A percentile compares a stretch with the other conserved stretches of the same genome.
Evolutionary conservation across 1,284 basidiomycete genomes (phyloP).

Genomic region (Cryptococcus wingfieldii): DNA sequence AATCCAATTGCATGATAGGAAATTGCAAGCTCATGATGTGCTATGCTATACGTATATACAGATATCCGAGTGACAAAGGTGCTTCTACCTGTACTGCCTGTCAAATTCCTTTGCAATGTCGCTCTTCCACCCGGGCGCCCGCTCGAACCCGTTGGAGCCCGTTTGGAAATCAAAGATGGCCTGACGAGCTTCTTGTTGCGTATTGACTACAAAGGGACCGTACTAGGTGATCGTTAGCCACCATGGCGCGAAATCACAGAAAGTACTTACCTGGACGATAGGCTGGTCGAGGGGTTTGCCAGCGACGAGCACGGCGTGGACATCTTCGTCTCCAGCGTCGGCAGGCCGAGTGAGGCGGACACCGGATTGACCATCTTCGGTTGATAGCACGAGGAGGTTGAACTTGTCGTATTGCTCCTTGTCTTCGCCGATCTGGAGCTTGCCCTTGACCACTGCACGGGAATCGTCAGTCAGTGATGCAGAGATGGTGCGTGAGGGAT

Average conservation of each 20-base stretch:
- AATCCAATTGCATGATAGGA: not conserved
- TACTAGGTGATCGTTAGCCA: slow-evolving; percentile 17
- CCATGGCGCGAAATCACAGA: not conserved
- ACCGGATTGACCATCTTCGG: slow-evolving; percentile 38
- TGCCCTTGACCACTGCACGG: slow-evolving; percentile 57
- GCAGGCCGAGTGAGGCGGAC: slow-evolving; percentile 41
- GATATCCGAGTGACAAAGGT: no score
- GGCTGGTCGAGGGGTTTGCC: slow-evolving; percentile 86
- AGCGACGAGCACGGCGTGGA: slow-evolving; percentile 71
- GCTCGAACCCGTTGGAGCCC: slow-evolving; percentile 83
- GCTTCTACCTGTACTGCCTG: not conserved
- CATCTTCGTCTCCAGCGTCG: slow-evolving; percentile 57
- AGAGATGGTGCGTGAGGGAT: not conserved
- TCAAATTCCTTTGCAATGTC: slow-evolving; percentile 58
- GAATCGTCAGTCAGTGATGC: not conserved
- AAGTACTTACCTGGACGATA: slow-evolving; percentile 60
- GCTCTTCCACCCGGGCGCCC: slow-evolving; percentile 80
- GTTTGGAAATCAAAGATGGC: slow-evolving; percentile 77
- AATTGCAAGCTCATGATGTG: not conserved
- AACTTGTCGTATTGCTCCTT: slow-evolving; percentile 56
- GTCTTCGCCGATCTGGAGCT: slow-evolving; percentile 57
- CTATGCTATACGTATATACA: not conserved
- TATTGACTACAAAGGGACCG: slow-evolving; percentile 67
- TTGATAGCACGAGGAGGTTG: slow-evolving; percentile 64
- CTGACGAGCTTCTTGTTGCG: slow-evolving; percentile 70